Evolutionary conservation across 2,329 filamentous ascomycete genomes (phyloP).

Genomic region (Colletotrichum sp.): DNA sequence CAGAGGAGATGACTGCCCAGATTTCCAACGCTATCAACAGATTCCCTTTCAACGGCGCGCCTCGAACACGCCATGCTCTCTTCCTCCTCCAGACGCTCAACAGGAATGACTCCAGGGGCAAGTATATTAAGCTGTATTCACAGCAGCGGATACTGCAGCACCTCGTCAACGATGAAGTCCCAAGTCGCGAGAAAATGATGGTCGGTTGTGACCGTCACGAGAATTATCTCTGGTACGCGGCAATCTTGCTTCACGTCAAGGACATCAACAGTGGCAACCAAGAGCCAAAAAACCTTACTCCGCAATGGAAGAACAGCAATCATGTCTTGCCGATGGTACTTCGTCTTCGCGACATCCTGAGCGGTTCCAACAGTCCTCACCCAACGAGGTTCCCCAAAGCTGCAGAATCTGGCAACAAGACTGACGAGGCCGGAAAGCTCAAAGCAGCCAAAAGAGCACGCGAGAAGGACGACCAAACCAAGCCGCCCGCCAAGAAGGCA

Average conservation of each 20-base stretch:
- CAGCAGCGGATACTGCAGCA: not conserved
- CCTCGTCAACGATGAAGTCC: not conserved
- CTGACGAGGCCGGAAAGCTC: not conserved
- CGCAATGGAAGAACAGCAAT: not conserved
- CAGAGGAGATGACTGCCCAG: not conserved
- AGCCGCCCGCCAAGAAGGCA: not conserved
- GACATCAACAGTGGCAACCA: not conserved
- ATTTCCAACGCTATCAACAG: not conserved
- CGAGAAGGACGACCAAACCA: not conserved
- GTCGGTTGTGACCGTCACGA: not conserved
- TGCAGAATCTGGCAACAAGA: not conserved
- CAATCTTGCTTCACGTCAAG: not conserved
- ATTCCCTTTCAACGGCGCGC: not conserved
- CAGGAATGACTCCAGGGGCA: not conserved
- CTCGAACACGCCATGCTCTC: not conserved
- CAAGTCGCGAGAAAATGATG: not conserved
- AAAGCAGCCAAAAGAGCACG: not conserved
- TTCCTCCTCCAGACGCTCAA: not conserved
- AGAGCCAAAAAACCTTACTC: not conserved
- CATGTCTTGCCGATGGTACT: not conserved
- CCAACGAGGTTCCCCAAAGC: not conserved
- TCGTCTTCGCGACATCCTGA: not conserved
- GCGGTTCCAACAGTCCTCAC: not conserved
- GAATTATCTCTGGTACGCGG: not conserved
- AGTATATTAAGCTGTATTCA: not conserved